Evolutionary conservation across 805 yeast genomes (phyloP).

Genomic region (Kodamaea nitidulidarum): DNA sequence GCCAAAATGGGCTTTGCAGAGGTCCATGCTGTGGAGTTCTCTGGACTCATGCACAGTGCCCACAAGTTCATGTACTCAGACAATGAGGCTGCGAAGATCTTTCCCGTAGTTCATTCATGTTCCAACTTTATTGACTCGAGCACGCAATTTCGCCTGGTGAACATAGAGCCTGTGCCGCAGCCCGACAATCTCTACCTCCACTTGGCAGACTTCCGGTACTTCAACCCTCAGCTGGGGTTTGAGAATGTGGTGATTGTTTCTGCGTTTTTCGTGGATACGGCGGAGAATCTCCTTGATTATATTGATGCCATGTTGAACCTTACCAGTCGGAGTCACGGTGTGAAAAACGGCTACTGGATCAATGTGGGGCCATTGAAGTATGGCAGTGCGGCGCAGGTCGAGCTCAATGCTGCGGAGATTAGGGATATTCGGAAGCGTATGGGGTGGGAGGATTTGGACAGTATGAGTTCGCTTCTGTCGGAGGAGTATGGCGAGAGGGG

Average conservation of each 20-base stretch:
- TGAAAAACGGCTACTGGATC: constrained; percentile 66
- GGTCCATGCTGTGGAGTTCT: constrained; percentile 74
- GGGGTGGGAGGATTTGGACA: constrained; percentile 56
- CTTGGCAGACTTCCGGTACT: constrained; percentile 63
- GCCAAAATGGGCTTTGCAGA: constrained; percentile 35
- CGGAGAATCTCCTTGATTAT: constrained; percentile 78
- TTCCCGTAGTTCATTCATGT: constrained; percentile 59
- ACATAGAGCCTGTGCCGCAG: constrained; percentile 24
- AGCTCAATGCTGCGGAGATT: constrained; percentile 70
- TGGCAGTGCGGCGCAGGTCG: constrained; percentile 79
- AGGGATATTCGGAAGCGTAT: constrained; percentile 43
- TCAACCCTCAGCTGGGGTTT: constrained; percentile 29
- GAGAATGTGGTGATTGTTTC: constrained; percentile 56
- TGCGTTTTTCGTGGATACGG: constrained; percentile 87
- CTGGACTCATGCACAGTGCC: constrained; percentile 70
- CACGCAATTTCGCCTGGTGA: constrained; percentile 49
- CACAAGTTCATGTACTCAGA: constrained; percentile 51
- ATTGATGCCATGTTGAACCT: constrained; percentile 57
- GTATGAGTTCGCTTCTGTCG: constrained; percentile 13
- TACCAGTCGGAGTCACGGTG: constrained; percentile 21
- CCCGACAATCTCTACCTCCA: constrained; percentile 48
- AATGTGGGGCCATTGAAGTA: constrained; percentile 91
- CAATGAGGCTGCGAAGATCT: constrained; percentile 13
- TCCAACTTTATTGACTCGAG: constrained; percentile 54
- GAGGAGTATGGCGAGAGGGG: constrained; percentile 15